These are phyloP conservation scores for Stachybotrys echinatus DNA, from an alignment of 2,329 filamentous ascomycete species.

Conservation along the genomic window DNA sequence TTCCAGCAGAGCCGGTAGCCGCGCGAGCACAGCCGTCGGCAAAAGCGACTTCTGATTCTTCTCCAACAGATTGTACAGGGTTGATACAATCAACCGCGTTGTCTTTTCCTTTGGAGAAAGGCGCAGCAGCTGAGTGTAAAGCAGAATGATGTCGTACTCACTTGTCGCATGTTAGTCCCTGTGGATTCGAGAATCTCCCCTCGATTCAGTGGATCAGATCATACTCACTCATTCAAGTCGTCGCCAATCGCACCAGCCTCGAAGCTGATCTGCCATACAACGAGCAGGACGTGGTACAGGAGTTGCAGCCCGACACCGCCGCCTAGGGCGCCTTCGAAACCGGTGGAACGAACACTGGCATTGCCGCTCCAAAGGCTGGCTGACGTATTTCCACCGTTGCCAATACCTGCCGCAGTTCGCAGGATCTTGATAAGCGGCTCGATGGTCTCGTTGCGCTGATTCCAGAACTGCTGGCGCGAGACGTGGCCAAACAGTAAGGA, in stretches of 20 bases:
- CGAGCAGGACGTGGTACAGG: slow-evolving; percentile 87
- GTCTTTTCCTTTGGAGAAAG: slow-evolving; percentile 98
- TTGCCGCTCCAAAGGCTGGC: slow-evolving; percentile 58
- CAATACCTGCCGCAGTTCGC: slow-evolving; percentile 67
- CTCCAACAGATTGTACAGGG: slow-evolving; percentile 77
- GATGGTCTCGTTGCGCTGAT: slow-evolving; percentile 79
- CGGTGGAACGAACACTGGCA: slow-evolving; percentile 48
- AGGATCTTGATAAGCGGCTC: slow-evolving; percentile 79
- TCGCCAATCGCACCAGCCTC: slow-evolving; percentile 69
- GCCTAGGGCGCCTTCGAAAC: slow-evolving; percentile 58
- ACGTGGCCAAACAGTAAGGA: slow-evolving; percentile 70
- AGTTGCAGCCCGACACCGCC: slow-evolving; percentile 89
- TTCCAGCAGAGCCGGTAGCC: slow-evolving; percentile 64
- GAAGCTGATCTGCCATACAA: slow-evolving; percentile 95
- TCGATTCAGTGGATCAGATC: neutral
- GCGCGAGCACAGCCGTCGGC: slow-evolving; percentile 79
- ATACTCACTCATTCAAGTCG: slow-evolving; percentile 78
- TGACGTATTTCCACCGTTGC: slow-evolving; percentile 57
- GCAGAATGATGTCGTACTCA: slow-evolving; percentile 84
- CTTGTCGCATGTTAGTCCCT: slow-evolving; percentile 37
- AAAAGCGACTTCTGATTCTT: slow-evolving; percentile 68
- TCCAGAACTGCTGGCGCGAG: slow-evolving; percentile 83
- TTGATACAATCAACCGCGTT: slow-evolving; percentile 83
- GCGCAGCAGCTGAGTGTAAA: slow-evolving; percentile 88
- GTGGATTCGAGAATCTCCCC: neutral